A percentile compares a stretch with the other conserved stretches of the same genome.
Conservation (phyloP, 2,329 filamentous ascomycete species). For the Whalleya microplaca region DNA sequence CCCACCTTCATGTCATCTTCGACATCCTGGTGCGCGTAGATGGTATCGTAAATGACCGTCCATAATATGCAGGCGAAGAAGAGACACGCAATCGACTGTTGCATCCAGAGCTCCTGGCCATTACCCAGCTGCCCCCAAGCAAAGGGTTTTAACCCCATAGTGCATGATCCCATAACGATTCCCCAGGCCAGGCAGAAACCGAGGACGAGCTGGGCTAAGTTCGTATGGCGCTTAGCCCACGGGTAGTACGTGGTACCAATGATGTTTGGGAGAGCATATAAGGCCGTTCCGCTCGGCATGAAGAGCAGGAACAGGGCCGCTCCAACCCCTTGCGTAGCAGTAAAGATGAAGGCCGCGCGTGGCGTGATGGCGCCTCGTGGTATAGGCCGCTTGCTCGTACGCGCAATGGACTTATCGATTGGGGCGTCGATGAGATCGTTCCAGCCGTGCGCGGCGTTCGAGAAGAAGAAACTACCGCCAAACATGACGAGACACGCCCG, state of each 20-base stretch:
- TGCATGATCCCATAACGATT: slow-evolving; percentile 36
- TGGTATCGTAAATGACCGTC: slow-evolving; percentile 41
- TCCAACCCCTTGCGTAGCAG: slow-evolving; percentile 30
- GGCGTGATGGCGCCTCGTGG: slow-evolving; percentile 39
- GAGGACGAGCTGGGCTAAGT: slow-evolving; percentile 41
- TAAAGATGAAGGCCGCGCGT: slow-evolving; percentile 36
- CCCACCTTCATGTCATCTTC: slow-evolving; percentile 39
- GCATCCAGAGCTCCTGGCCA: slow-evolving; percentile 19
- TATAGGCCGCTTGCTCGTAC: slow-evolving; percentile 39
- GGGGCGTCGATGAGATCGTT: slow-evolving; percentile 42
- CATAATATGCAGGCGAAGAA: slow-evolving; percentile 37
- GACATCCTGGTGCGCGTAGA: slow-evolving; percentile 42
- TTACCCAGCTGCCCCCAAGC: too few species aligned
- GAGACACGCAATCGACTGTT: slow-evolving; percentile 31
- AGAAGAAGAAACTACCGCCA: slow-evolving; percentile 37
- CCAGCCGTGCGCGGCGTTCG: slow-evolving; percentile 40
- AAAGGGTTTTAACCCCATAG: too few species aligned
- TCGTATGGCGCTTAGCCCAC: slow-evolving; percentile 41
- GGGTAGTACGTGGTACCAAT: slow-evolving; percentile 39
- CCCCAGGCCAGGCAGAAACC: slow-evolving; percentile 39
- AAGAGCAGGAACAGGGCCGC: slow-evolving; percentile 30
- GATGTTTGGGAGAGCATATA: slow-evolving; percentile 35
- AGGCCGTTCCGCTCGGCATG: slow-evolving; percentile 26
- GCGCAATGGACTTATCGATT: slow-evolving; percentile 37
- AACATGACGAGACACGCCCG: slow-evolving; percentile 24